These are phyloP conservation scores for Sarcodon sp. DNA, from an alignment of 768 basidiomycete genomes.

Conservation along the genomic window DNA sequence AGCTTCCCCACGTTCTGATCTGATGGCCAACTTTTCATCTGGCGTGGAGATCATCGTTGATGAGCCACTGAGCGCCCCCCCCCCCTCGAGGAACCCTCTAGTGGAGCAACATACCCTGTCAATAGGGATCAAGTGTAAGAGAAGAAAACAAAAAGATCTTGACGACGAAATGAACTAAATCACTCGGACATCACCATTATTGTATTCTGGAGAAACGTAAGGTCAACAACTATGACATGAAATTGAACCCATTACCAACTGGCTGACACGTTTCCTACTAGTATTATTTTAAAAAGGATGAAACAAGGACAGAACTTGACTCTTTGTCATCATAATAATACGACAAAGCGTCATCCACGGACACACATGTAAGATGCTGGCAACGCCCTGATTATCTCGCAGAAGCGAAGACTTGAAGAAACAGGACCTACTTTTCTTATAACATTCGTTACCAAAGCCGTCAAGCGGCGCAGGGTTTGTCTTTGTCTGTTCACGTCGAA, in stretches of 20 bases:
- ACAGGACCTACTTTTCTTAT: slow-evolving; percentile 24
- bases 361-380: slow-evolving; percentile 42
- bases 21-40: too few relatives aligned
- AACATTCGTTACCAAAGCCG: slow-evolving; percentile 9
- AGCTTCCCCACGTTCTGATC: too few relatives aligned
- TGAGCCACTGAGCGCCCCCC: too few relatives aligned
- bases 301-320: slow-evolving; percentile 46
- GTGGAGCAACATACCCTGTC: too few relatives aligned
- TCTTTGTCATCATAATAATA: slow-evolving; percentile 35
- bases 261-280: slow-evolving; percentile 41
- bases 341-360: slow-evolving; percentile 46
- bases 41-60: too few relatives aligned
- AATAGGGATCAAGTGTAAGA: too few relatives aligned
- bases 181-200: too few relatives aligned
- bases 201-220: too few relatives aligned
- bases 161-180: too few relatives aligned
- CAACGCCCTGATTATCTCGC: slow-evolving; percentile 19
- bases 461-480: slow-evolving; percentile 1
- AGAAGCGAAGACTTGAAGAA: slow-evolving; percentile 20
- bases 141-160: too few relatives aligned
- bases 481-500: slow-evolving; percentile 6
- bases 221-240: too few relatives aligned
- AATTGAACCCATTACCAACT: slow-evolving; percentile 23
- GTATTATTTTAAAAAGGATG: slow-evolving; percentile 40
- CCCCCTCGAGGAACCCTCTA: too few relatives aligned